Base-by-base conservation (phyloP, 208 protist species). In the Lotmaria passim region DNA sequence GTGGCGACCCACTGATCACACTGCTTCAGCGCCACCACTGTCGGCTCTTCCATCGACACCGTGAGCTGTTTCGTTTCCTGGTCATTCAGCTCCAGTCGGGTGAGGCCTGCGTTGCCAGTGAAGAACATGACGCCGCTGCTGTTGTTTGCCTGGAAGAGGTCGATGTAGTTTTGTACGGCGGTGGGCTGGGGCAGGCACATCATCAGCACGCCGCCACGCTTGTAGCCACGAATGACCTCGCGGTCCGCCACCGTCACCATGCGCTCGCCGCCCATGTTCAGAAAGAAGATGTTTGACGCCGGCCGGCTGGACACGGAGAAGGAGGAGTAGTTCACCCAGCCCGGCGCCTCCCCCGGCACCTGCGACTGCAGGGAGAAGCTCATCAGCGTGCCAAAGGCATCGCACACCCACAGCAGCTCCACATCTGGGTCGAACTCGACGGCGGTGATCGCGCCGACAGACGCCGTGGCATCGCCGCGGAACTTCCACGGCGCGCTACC, bases 361-460 rank as follows among this genome's bases (percentile, higher is more conserved):
- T 87, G 85, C 31, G 79, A 70, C 59, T 90, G 83, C 11, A 85
- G 65, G 15, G 80, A 87, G 64, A 93, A 94, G 73, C 87, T 93
- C 67, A 82, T 91, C 24, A 96, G 74, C n/a, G 73, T 81, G 47
- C 89, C 89, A 64, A 86, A 95, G 66, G 73, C 82, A 60, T 96
- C 91, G 64, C 81, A 84, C 24, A 89, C 74, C 91, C 91, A 96
- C 34, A 96, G 79, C 58, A 96, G 75, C 79, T 96, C 91, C 33
- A 93, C 56, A 41, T 92, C 85, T 11, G 89, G 89, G 69, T 96
- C 91, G 68, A 96, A 96, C 77, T 93, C 85, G 12, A 96, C 75
- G 11, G 91, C 84, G 31, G 81, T 94, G 67, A 96, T 82, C 39
- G 67, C 80, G 23, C 86, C 86, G 12, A 91, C 65, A 19, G 83